phyloP scores from a whole-genome alignment of 1,284 basidiomycete genomes.

The Ceratobasidium sp. region DNA sequence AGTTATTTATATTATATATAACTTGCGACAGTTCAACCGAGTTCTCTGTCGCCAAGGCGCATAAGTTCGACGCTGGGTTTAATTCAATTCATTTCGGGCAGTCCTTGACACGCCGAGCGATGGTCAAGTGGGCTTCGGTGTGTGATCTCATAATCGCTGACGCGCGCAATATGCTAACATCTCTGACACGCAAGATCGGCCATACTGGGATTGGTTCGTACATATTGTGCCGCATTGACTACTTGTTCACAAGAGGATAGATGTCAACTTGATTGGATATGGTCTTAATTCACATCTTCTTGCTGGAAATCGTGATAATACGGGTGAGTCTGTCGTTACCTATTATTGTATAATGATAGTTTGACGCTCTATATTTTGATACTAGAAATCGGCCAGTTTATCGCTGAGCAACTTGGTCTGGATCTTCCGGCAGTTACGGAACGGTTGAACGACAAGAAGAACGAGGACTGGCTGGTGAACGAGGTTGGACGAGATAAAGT shows the following conservation, averaged over 20 bases:
- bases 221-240: background rate
- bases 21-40: slow-evolving; percentile 34
- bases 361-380: background rate
- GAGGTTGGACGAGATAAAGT: slow-evolving; percentile 48
- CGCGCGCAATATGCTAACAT: background rate
- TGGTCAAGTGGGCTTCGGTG: slow-evolving; percentile 46
- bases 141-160: background rate
- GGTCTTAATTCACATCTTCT: slow-evolving; percentile 42
- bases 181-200: background rate
- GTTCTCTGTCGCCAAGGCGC: slow-evolving; percentile 44
- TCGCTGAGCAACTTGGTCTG: slow-evolving; percentile 45
- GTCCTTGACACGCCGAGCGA: slow-evolving; percentile 45
- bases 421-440: slow-evolving; percentile 45
- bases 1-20: background rate
- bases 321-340: background rate
- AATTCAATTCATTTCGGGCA: slow-evolving; percentile 48
- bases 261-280: slow-evolving; percentile 49
- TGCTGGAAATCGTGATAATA: slow-evolving; percentile 47
- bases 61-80: slow-evolving; percentile 37
- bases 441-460: slow-evolving; percentile 43
- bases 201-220: slow-evolving; percentile 40
- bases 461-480: slow-evolving; percentile 46
- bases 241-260: background rate
- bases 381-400: slow-evolving; percentile 48
- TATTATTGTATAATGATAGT: background rate